Evolutionary conservation across 768 basidiomycete genomes (phyloP), one percentile per base, ranked within the genome.

Genomic region (Gloeophyllum trabeum): DNA sequence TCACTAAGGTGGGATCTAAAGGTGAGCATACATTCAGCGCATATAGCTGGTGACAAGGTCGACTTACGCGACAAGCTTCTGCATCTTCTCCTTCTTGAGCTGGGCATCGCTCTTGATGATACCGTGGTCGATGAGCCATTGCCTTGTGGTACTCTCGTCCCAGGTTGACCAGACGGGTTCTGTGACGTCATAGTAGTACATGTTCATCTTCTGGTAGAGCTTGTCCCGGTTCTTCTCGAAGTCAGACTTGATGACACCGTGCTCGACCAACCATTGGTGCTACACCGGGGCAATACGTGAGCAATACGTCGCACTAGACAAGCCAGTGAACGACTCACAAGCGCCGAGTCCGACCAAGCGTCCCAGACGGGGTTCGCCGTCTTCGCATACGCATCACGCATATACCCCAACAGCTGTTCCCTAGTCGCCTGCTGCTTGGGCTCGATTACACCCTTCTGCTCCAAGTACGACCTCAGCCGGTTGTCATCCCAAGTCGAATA

Each of bases 401-500:
- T 83, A 54, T 82, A 67, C 7, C 63, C 63, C 24, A 86, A 57
- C 24, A 96, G 59, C 50, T 94, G 79, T 5, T 76, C 70, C 34
- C 76, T 75, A 41, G 71, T 79, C 44, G 75, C 72, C 48, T 78
- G 64, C 14, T 63, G 59, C 46, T 73, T 79, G 3, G 81, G 71
- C 51, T 84, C 72, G 46, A 88, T 52, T 28, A 88, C 64, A 20
- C 83, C 82, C 52, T 86, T 78, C 28, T 81, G 68, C 53, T 83
- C 77, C 35, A 93, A 74, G 62, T 81, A 96, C 0, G 54, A 60
- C 39, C 81, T 68, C 37, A 97, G 60, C 48, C 70, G 69, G 51
- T 69, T 81, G 49, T 93, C 88, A 43, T 84, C 79, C 94, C 94
- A 96, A 0, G 83, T 75, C 0, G 85, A 89, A 59, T 85, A 94